Base-by-base conservation (phyloP, 495 filamentous ascomycete species). In the Amniculicola lignicola region DNA sequence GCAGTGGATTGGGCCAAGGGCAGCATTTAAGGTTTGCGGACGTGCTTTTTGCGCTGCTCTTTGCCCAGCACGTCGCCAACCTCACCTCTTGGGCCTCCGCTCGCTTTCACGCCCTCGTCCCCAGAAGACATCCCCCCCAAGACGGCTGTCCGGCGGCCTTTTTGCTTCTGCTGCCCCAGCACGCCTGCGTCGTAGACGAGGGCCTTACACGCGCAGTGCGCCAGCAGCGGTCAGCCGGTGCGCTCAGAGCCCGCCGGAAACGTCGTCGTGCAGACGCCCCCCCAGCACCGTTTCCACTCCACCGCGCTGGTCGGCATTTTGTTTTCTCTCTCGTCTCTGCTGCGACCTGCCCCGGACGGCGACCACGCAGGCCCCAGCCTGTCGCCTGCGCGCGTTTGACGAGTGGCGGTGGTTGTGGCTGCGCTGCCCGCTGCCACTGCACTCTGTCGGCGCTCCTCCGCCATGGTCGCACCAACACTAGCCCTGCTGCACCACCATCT, bases 1-100 rank as follows among this genome's bases (percentile, higher is more conserved):
- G 35, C 52, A 12, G 16, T 62, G 59, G 59, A 51, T 52, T 62
- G 38, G 59, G 51, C 38, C 52, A 42, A 33, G 25, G 52, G n/a
- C 43, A 52, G 41, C 48, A 58, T 53, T 61, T 62, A 62, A 56
- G 46, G 59, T 62, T 62, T 62, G 44, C 36, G 54, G 12, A 9
- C 15, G 4, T 58, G 45, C 46, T 51, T 51, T 58, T 58, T 36
- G 24, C 7, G 28, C 38, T 45, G 38, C 46, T 35, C 45, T 27
- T 45, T 44, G 44, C 23, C 44, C 44, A 42, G 54, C 19, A 19
- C 39, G 38, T 44, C 40, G 25, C 39, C 39, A 37, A 29, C 21
- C 36, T 56, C 52, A 1, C 22, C 14, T 44, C 21, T 19, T 25
- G 18, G 15, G 6, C 47, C 4, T 11, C 33, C 9, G n/a, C 21